Evolutionary conservation across 23 red algal genomes (phyloP).

Genomic region (Agarophyton chilense): DNA sequence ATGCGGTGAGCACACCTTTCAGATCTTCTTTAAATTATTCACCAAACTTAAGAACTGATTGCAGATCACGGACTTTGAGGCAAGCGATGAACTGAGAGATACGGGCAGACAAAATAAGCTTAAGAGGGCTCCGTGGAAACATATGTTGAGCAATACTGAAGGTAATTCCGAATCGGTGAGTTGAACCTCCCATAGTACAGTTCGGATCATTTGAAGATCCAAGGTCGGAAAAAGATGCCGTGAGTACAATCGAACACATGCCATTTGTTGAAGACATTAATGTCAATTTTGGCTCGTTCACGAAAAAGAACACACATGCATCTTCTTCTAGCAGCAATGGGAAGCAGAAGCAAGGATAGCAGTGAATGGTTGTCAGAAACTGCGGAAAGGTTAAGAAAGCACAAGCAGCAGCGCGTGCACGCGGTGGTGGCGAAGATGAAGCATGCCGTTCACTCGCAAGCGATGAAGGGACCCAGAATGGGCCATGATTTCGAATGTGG

Average conservation of each 20-base stretch:
- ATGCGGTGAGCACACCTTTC: slow-evolving; percentile 41
- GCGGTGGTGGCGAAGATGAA: background rate
- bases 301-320: background rate
- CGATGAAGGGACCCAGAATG: background rate
- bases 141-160: slow-evolving; percentile 43
- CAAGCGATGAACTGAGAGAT: slow-evolving; percentile 50
- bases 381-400: background rate
- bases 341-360: background rate
- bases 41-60: slow-evolving; percentile 55
- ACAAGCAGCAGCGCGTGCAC: background rate
- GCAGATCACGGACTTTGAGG: slow-evolving; percentile 35
- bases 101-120: slow-evolving; percentile 49
- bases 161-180: slow-evolving; percentile 36
- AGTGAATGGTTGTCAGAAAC: background rate
- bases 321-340: background rate
- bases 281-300: slow-evolving; percentile 35
- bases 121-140: slow-evolving; percentile 1
- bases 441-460: background rate
- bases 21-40: slow-evolving; percentile 61
- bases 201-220: slow-evolving; percentile 40
- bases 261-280: slow-evolving; percentile 48
- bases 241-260: slow-evolving; percentile 50
- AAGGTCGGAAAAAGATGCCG: slow-evolving; percentile 43
- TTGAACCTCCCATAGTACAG: slow-evolving; percentile 35
- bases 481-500: no score